Evolutionary conservation across 495 filamentous ascomycete species (phyloP).

Genomic region (Cercophora newfieldiana): DNA sequence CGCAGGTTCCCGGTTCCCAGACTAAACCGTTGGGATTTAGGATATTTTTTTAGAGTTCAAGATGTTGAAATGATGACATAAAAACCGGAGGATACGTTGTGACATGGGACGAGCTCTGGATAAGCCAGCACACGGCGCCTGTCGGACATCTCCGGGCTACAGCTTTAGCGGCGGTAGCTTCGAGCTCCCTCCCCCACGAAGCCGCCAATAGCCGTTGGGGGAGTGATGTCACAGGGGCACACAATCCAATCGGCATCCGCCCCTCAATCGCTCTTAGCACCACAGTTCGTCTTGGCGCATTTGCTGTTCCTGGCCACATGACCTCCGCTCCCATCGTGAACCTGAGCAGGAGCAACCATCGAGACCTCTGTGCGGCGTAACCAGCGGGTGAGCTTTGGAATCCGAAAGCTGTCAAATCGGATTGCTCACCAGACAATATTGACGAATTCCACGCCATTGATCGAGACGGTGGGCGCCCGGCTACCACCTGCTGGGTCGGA

Average conservation of each 20-base stretch:
- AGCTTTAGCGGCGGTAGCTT: background rate
- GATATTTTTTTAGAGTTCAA: too few relatives aligned
- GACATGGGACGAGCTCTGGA: background rate
- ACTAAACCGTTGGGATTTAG: too few relatives aligned
- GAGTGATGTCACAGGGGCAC: constrained; percentile 34
- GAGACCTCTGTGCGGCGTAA: too few relatives aligned
- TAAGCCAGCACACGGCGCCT: background rate
- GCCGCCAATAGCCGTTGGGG: constrained; percentile 24
- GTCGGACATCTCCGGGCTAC: background rate
- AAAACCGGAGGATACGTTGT: background rate
- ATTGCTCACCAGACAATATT: too few relatives aligned
- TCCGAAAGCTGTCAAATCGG: too few relatives aligned
- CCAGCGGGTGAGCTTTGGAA: too few relatives aligned
- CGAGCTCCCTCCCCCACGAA: background rate
- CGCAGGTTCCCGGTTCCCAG: too few relatives aligned
- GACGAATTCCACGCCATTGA: too few relatives aligned
- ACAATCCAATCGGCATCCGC: constrained; percentile 16
- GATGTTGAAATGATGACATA: too few relatives aligned
- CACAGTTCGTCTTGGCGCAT: background rate
- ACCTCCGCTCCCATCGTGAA: background rate
- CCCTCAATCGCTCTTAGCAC: too few relatives aligned
- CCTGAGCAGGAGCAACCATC: background rate
- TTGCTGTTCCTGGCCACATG: background rate
- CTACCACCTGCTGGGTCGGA: too few relatives aligned
- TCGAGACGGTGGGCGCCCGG: too few relatives aligned